Conservation (phyloP, 768 basidiomycete species). For the Boletus subparvulus region DNA sequence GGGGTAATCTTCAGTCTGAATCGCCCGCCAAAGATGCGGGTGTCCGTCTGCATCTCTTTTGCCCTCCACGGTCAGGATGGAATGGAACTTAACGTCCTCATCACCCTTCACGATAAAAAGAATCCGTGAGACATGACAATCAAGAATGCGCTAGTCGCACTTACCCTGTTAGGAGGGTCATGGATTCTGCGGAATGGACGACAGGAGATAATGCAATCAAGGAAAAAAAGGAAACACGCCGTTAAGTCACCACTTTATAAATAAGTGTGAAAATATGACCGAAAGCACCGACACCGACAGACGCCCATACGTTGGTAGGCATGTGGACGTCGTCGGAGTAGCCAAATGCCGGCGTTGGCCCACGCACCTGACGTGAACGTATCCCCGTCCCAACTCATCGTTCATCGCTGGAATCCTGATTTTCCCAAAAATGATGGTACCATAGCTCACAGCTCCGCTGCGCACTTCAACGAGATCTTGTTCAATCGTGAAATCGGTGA, state of each 20-base stretch:
- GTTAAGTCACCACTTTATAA: conserved; percentile 12
- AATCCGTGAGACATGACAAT: conserved; percentile 5
- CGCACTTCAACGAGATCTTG: conserved; percentile 46
- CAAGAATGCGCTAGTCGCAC: conserved; percentile 15
- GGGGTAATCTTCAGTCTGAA: conserved; percentile 57
- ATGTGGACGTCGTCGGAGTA: conserved; percentile 2
- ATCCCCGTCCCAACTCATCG: conserved; percentile 62
- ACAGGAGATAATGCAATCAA: background rate
- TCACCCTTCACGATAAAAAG: conserved; percentile 45
- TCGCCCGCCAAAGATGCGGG: conserved; percentile 60
- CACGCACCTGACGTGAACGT: conserved; percentile 66
- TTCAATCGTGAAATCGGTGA: conserved; percentile 51
- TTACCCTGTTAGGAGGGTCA: conserved; percentile 69
- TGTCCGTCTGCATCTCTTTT: conserved; percentile 45
- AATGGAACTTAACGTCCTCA: conserved; percentile 70
- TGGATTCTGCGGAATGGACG: conserved; percentile 52
- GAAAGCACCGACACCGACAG: conserved; percentile 6
- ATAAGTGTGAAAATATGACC: conserved; percentile 4
- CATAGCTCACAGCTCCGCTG: conserved; percentile 62
- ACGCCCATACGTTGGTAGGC: conserved; percentile 4
- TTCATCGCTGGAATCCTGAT: conserved; percentile 66
- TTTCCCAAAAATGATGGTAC: conserved; percentile 74
- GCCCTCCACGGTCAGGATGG: conserved; percentile 62
- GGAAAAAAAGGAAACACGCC: conserved; percentile 2
- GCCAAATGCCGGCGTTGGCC: background rate